These are phyloP conservation scores for Rhinocladiella mackenziei DNA, from an alignment of 2,329 filamentous ascomycete species.

Conservation along the genomic window DNA sequence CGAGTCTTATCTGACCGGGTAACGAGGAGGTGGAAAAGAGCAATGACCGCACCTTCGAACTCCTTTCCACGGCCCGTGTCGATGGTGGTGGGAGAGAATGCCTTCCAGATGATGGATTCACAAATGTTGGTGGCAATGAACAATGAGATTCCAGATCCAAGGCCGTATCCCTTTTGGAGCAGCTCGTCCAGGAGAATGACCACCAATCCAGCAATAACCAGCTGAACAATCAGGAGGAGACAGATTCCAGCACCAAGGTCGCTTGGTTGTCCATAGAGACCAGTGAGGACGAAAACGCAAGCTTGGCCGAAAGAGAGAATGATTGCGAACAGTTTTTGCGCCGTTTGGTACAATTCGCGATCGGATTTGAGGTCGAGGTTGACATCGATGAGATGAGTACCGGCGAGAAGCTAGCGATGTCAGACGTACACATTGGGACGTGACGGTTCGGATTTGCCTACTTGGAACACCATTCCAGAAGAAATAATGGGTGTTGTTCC, in stretches of 20 bases:
- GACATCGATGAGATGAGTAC: constrained; percentile 99
- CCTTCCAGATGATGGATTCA: constrained; percentile 99
- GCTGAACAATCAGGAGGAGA: constrained; percentile 95
- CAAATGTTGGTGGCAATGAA: constrained; percentile 99
- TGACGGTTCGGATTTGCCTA: constrained; percentile 31
- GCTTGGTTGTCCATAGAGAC: constrained; percentile 93
- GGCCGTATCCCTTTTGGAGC: constrained; percentile 97
- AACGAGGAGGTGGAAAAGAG: constrained; percentile 93
- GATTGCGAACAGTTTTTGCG: constrained; percentile 97
- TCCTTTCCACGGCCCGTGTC: constrained; percentile 99
- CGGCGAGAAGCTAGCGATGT: constrained; percentile 70
- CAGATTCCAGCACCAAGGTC: constrained; percentile 97
- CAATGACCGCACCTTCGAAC: constrained; percentile 97
- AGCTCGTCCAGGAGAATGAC: constrained; percentile 99
- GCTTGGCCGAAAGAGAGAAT: constrained; percentile 96
- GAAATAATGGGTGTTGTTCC: constrained; percentile 99
- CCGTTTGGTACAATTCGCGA: constrained; percentile 98
- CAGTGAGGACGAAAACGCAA: constrained; percentile 96
- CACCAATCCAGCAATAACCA: constrained; percentile 94
- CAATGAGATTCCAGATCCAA: constrained; percentile 96
- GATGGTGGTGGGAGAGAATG: constrained; percentile 97
- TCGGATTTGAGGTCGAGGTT: constrained; percentile 99
- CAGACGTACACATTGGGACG: background rate
- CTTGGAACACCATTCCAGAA: constrained; percentile 98
- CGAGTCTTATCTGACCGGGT: constrained; percentile 99